phyloP scores from a whole-genome alignment of 257 asterid species.

The Solanum chaucha region DNA sequence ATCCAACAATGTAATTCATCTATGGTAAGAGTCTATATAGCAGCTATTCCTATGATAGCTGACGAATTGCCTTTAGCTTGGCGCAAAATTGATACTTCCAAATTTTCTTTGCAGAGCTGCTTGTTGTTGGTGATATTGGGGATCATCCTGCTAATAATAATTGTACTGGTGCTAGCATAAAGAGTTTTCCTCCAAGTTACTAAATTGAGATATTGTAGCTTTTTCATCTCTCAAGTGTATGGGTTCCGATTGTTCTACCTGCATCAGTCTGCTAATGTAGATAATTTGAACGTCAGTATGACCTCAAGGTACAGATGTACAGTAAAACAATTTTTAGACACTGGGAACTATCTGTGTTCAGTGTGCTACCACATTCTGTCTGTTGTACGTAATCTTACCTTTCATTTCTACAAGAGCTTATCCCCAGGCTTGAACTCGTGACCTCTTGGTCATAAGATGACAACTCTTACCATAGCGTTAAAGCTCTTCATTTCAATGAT shows the following conservation, averaged over 20 bases:
- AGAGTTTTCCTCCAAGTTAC: neutral
- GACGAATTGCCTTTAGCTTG: neutral
- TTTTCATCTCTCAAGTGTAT: neutral
- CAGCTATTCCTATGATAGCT: neutral
- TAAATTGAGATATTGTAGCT: neutral
- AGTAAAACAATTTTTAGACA: neutral
- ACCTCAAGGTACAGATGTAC: neutral
- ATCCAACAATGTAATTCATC: conserved; percentile 75
- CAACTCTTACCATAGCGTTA: neutral
- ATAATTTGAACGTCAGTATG: neutral
- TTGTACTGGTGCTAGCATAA: conserved; percentile 13
- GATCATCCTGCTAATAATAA: conserved; percentile 60
- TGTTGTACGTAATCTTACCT: neutral
- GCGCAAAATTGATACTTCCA: neutral
- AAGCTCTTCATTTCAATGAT: neutral
- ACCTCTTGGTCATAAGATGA: neutral
- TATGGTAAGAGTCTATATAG: conserved; percentile 27
- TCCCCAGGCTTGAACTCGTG: neutral
- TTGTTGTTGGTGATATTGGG: conserved; percentile 74
- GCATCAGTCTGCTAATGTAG: neutral
- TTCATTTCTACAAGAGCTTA: neutral
- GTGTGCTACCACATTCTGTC: neutral
- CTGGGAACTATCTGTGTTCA: neutral
- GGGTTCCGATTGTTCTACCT: neutral
- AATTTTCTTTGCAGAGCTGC: conserved; percentile 49